These are phyloP conservation scores for Rhodamnia rubescens DNA, from an alignment of 345 rosid species.

Conservation along the genomic window DNA sequence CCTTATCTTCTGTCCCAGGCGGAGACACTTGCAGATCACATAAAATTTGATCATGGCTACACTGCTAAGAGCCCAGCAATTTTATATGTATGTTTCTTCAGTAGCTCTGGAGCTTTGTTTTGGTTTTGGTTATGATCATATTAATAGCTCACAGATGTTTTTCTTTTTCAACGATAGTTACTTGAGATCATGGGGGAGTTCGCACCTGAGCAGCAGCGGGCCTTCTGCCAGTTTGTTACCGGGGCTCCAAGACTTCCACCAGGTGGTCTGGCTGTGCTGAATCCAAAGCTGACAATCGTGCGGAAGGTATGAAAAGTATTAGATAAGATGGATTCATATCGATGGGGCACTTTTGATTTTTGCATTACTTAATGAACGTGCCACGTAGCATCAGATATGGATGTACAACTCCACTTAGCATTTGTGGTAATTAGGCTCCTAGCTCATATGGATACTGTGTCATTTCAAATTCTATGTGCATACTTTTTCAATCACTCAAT, in stretches of 20 bases:
- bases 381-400: not conserved
- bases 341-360: not conserved
- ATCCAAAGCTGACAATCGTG: slow-evolving; percentile 93
- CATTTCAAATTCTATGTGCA: not conserved
- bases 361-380: not conserved
- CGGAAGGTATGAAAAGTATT: slow-evolving; percentile 58
- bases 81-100: slow-evolving; percentile 40
- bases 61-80: slow-evolving; percentile 95
- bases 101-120: not conserved
- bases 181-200: slow-evolving; percentile 98
- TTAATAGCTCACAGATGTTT: not conserved
- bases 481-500: not conserved
- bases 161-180: slow-evolving; percentile 31
- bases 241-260: slow-evolving; percentile 99
- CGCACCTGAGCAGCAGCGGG: slow-evolving; percentile 90
- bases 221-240: slow-evolving; percentile 97
- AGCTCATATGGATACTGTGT: not conserved
- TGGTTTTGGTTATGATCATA: not conserved
- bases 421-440: not conserved
- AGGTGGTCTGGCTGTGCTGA: slow-evolving; percentile 91
- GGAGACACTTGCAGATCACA: slow-evolving; percentile 82
- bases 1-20: slow-evolving; percentile 32
- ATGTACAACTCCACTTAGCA: not conserved
- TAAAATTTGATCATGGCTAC: slow-evolving; percentile 97
- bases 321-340: not conserved